Percentiles rank a stretch among this genome's conserved stretches.
Evolutionary conservation across 257 asterid genomes (phyloP).

Genomic region (Solanum peruvianum): DNA sequence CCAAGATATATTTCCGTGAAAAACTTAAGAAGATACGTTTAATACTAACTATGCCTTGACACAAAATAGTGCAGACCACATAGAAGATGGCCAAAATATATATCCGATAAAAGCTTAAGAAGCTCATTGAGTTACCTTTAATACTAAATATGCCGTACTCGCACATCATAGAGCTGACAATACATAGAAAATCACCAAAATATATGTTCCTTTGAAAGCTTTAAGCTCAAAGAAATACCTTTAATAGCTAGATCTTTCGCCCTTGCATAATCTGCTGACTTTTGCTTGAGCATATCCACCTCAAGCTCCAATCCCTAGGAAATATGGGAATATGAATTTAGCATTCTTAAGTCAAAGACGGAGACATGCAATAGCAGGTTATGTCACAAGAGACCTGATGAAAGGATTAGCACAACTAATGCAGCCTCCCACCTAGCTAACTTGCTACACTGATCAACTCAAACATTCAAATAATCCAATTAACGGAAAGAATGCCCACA

Average conservation of each 20-base stretch:
- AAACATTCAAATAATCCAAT: background rate
- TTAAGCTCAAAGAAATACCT: constrained; percentile 28
- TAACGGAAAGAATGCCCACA: background rate
- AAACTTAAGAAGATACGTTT: background rate
- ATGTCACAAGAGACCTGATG: background rate
- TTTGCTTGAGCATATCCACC: constrained; percentile 51
- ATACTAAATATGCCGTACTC: background rate
- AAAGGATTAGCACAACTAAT: background rate
- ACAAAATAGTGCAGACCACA: background rate
- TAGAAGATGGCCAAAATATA: background rate
- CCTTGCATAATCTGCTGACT: constrained; percentile 60
- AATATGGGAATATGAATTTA: background rate
- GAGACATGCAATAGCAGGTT: background rate
- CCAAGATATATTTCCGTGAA: background rate
- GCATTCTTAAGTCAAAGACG: background rate
- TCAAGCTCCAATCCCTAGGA: constrained; percentile 70
- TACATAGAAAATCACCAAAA: background rate
- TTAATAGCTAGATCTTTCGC: constrained; percentile 69
- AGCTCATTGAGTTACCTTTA: background rate
- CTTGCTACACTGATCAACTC: background rate
- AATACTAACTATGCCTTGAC: background rate
- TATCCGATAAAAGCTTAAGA: background rate
- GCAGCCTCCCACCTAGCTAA: background rate
- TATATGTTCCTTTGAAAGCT: background rate
- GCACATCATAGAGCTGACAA: background rate